Evolutionary conservation across 2,329 filamentous ascomycete species (phyloP).

Genomic region (Daldinia sp.): DNA sequence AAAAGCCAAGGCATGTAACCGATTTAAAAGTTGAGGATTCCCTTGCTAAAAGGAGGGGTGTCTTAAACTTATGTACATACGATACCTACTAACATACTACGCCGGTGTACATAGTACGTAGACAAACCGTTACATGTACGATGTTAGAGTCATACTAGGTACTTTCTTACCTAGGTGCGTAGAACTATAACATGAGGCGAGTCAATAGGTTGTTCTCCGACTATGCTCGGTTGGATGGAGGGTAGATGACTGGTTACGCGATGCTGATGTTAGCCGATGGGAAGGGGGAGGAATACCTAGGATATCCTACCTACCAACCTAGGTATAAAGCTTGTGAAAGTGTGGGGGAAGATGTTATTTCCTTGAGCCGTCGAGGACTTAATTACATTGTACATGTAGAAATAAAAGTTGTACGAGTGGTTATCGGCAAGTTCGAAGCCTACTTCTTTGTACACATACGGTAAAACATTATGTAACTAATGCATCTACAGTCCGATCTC

Average conservation of each 20-base stretch:
- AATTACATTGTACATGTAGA: not conserved
- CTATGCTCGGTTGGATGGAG: constrained; percentile 49
- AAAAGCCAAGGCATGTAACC: constrained; percentile 25
- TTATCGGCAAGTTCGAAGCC: constrained; percentile 19
- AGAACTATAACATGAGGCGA: constrained; percentile 36
- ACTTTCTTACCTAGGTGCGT: constrained; percentile 22
- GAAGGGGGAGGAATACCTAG: constrained; percentile 32
- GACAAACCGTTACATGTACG: constrained; percentile 16
- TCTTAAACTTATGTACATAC: constrained; percentile 36
- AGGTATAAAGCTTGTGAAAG: constrained; percentile 50
- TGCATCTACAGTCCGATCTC: not conserved
- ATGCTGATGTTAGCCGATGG: constrained; percentile 45
- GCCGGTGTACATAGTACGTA: constrained; percentile 1
- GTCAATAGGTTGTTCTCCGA: constrained; percentile 14
- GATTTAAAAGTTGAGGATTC: constrained; percentile 24
- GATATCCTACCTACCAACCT: constrained; percentile 27
- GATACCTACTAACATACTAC: not conserved
- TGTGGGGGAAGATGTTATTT: constrained; percentile 48
- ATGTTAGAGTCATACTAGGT: not conserved
- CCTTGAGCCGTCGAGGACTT: constrained; percentile 8
- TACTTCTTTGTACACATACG: constrained; percentile 18
- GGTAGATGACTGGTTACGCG: constrained; percentile 47
- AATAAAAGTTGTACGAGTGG: constrained; percentile 6
- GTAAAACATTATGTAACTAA: not conserved
- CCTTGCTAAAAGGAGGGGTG: constrained; percentile 28